Evolutionary conservation across 2,329 filamentous ascomycete genomes (phyloP).

Genomic region (Cercospora beticola): DNA sequence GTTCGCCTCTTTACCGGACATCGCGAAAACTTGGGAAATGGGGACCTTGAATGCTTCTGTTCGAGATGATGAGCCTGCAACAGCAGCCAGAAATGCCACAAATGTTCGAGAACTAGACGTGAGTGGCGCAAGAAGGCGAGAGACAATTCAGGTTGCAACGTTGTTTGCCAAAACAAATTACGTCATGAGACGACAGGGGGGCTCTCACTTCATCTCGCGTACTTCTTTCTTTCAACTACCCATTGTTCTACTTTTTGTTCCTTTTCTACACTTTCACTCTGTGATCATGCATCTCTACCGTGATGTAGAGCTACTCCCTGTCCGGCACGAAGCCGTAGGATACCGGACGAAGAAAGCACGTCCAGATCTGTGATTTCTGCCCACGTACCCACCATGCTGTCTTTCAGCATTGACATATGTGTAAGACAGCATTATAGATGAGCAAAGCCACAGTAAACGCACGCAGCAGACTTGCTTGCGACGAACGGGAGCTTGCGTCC

Average conservation of each 20-base stretch:
- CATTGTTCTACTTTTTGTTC: background rate
- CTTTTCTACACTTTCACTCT: background rate
- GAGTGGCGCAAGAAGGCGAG: background rate
- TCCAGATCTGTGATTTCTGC: background rate
- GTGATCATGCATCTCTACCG: background rate
- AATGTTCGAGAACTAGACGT: background rate
- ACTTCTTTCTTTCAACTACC: background rate
- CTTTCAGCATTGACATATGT: background rate
- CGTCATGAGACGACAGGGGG: background rate
- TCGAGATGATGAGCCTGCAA: too few relatives aligned
- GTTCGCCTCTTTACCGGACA: too few relatives aligned
- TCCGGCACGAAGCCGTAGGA: background rate
- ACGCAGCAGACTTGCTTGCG: background rate
- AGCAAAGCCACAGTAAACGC: background rate
- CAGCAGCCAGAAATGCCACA: background rate
- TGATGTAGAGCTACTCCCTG: background rate
- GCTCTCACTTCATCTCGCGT: background rate
- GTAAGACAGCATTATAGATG: background rate
- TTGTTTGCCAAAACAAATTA: background rate
- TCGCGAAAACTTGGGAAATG: background rate
- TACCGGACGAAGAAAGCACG: background rate
- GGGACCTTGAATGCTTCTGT: background rate
- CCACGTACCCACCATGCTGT: background rate
- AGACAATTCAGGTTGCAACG: background rate
- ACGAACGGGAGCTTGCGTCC: background rate